Evolutionary conservation across 345 rosid species (phyloP).

Genomic region (Eucalyptus paniculata): DNA sequence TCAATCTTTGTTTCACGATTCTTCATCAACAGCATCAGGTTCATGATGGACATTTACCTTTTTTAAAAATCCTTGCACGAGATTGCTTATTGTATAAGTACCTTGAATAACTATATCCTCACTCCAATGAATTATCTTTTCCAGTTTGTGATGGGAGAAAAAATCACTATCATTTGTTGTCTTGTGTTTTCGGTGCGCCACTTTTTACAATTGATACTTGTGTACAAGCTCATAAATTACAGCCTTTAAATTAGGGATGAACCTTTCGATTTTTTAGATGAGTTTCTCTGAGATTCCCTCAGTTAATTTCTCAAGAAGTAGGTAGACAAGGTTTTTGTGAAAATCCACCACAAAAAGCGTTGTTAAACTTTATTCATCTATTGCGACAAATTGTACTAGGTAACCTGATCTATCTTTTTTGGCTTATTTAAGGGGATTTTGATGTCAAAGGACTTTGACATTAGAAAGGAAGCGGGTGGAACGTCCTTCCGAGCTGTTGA

Average conservation of each 20-base stretch:
- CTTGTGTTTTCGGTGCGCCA: neutral
- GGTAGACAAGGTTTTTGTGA: neutral
- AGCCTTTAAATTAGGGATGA: neutral
- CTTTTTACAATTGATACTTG: neutral
- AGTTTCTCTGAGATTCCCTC: neutral
- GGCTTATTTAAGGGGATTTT: constrained; percentile 22
- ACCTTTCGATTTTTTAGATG: neutral
- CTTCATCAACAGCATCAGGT: neutral
- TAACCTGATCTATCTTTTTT: neutral
- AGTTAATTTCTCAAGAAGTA: neutral
- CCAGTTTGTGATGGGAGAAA: neutral
- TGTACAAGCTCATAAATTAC: neutral
- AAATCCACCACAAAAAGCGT: neutral
- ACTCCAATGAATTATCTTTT: neutral
- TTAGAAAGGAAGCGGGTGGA: constrained; percentile 14
- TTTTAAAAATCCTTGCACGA: neutral
- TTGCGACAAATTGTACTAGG: neutral
- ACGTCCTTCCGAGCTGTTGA: constrained; percentile 3
- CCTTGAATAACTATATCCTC: neutral
- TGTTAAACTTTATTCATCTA: neutral
- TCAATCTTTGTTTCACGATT: neutral
- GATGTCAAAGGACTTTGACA: constrained; percentile 33
- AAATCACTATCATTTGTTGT: neutral
- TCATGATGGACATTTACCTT: neutral
- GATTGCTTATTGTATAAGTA: neutral